These are phyloP conservation scores for Aspergillus coremiiformis DNA, from an alignment of 495 filamentous ascomycete species.

Conservation along the genomic window DNA sequence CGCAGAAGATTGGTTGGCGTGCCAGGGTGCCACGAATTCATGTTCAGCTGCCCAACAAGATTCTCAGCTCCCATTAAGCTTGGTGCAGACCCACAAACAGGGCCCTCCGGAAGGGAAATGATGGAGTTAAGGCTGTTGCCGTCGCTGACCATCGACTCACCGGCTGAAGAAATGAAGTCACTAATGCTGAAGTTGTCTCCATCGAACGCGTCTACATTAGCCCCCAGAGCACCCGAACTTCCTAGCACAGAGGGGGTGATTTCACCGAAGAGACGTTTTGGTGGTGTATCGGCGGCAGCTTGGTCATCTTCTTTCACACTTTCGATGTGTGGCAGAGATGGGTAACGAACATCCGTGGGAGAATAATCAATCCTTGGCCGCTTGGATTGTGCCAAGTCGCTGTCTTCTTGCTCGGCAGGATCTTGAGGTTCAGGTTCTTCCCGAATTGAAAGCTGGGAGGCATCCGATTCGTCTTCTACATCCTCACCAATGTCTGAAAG, in stretches of 20 bases:
- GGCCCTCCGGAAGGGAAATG: constrained; percentile 36
- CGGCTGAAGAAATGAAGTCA: constrained; percentile 34
- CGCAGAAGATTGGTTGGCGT: constrained; percentile 24
- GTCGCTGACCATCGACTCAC: constrained; percentile 39
- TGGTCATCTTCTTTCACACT: constrained; percentile 31
- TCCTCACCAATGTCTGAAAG: constrained; percentile 42
- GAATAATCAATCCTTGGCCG: constrained; percentile 28
- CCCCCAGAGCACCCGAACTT: constrained; percentile 50
- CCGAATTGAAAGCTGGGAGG: constrained; percentile 56
- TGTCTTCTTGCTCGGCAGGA: constrained; percentile 17
- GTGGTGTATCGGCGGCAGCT: constrained; percentile 21
- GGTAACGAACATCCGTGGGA: constrained; percentile 32
- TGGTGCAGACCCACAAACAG: constrained; percentile 38
- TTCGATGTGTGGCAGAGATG: constrained; percentile 38
- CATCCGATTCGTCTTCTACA: constrained; percentile 41
- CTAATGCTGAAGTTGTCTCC: constrained; percentile 23
- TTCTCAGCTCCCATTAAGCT: constrained; percentile 63
- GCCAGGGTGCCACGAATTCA: constrained; percentile 48
- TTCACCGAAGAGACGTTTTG: constrained; percentile 69
- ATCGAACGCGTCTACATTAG: constrained; percentile 20
- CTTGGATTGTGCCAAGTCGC: constrained; percentile 34
- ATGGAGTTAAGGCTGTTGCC: constrained; percentile 33
- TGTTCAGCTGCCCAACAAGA: constrained; percentile 58
- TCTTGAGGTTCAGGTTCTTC: constrained; percentile 33
- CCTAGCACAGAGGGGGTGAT: constrained; percentile 62